Base-by-base conservation (phyloP, 2,329 filamentous ascomycete genomes). In the Sphaerulina musiva region DNA sequence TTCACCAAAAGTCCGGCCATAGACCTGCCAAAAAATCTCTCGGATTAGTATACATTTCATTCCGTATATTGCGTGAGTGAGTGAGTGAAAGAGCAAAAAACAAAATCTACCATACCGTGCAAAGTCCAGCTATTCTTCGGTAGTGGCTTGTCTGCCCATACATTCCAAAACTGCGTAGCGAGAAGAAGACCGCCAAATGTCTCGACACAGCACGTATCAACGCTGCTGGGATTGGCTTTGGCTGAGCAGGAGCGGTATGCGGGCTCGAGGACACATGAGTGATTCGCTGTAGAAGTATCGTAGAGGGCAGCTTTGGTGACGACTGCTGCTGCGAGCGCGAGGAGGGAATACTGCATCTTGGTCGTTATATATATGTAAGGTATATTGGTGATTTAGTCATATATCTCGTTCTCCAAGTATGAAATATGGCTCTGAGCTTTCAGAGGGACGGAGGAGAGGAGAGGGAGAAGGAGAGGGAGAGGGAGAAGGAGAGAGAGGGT, bases 121-220 rank as follows among this genome's bases (percentile, higher is more conserved):
- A 85, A 72, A 0, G 78, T 80, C 79, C 80, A 86, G 2, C 74
- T 72, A 42, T 81, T 69, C 43, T 71, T 66, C 1, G 83, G 83
- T 6, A 84, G 73, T 20, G 81, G 64, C 64, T 86, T 73, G 2
- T 82, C 82, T 0, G 83, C 85, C 64, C 82, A 82, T 0, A 80
- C 81, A 61, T 77, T 72, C 83, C 83, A 86, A 68, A 81, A 83
- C 59, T 85, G 82, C 0, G 83, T 86, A 53, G 72, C 73, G 2
- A 86, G 72, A 61, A 85, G 64, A 4, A 86, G 73, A 3, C 83
- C 83, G 29, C 83, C 83, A 60, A 73, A 85, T 0, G 83, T 85
- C 71, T 86, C 83, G 12, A 75, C 75, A 62, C 83, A 86, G 74
- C 83, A 86, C 1, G 78, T 78, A 63, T 86, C 82, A 34, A 80